Conservation (phyloP, 2,329 filamentous ascomycete genomes). For the Pestalotiopsis sp. region DNA sequence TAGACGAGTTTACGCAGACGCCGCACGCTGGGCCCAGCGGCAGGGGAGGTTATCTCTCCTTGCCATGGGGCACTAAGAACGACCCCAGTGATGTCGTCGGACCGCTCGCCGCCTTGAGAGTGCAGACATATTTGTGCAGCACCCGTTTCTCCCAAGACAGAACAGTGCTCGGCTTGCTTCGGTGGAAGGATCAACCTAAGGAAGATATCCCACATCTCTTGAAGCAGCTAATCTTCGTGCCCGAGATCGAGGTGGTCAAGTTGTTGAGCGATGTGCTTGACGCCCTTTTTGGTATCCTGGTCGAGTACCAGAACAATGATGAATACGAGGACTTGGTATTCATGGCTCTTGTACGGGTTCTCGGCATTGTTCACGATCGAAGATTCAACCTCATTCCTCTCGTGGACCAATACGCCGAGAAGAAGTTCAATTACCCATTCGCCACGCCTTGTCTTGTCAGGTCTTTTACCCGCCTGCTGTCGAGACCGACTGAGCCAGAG, state of each 20-base stretch:
- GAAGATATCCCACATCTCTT: constrained; percentile 75
- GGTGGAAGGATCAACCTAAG: constrained; percentile 78
- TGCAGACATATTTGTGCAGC: constrained; percentile 90
- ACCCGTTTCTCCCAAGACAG: constrained; percentile 94
- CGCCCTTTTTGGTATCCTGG: constrained; percentile 86
- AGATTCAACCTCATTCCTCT: constrained; percentile 89
- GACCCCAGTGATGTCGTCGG: constrained; percentile 77
- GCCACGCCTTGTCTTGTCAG: constrained; percentile 85
- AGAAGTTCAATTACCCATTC: constrained; percentile 89
- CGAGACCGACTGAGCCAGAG: constrained; percentile 80
- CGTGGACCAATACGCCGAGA: constrained; percentile 89
- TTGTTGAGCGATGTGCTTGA: constrained; percentile 87
- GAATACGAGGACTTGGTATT: constrained; percentile 94
- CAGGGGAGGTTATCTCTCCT: constrained; percentile 82
- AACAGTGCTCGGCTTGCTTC: constrained; percentile 78
- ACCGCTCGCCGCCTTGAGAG: constrained; percentile 75
- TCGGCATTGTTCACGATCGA: constrained; percentile 92
- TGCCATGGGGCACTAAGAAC: constrained; percentile 76
- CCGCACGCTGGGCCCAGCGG: constrained; percentile 64
- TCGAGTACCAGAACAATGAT: constrained; percentile 88
- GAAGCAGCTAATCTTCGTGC: constrained; percentile 86
- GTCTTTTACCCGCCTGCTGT: constrained; percentile 82
- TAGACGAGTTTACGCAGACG: constrained; percentile 85
- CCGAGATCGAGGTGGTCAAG: constrained; percentile 97
- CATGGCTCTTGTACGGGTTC: constrained; percentile 82